phyloP scores from a whole-genome alignment of 352 stramenopile genomes.

The Phytophthora podocarpi region DNA sequence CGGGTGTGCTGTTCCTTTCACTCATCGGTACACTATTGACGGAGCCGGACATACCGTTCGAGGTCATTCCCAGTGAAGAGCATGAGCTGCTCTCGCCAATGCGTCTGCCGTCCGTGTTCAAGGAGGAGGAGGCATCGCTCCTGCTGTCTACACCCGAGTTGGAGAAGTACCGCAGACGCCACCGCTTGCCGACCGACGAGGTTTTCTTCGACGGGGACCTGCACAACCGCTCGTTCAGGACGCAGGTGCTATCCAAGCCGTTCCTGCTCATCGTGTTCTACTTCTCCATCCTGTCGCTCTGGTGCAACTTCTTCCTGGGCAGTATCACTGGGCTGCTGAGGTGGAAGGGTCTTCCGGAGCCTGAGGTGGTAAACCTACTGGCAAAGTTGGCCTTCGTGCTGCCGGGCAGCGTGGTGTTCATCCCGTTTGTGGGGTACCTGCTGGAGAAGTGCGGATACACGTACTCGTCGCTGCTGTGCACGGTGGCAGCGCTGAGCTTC shows the following conservation, averaged over 20 bases:
- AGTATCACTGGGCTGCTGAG: constrained; percentile 64
- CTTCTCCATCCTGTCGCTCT: constrained; percentile 78
- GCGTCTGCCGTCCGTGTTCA: constrained; percentile 59
- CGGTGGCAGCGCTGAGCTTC: constrained; percentile 46
- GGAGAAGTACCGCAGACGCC: constrained; percentile 37
- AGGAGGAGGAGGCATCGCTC: constrained; percentile 55
- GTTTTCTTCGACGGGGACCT: constrained; percentile 49
- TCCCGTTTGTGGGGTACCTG: constrained; percentile 71
- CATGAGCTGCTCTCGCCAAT: constrained; percentile 65
- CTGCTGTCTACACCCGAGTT: constrained; percentile 59
- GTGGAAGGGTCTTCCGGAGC: constrained; percentile 51
- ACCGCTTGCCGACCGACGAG: constrained; percentile 31
- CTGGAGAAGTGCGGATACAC: constrained; percentile 78
- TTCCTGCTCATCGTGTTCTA: constrained; percentile 79
- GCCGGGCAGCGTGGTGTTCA: constrained; percentile 73
- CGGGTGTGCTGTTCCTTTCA: constrained; percentile 50
- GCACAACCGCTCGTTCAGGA: constrained; percentile 63
- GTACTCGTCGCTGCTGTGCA: constrained; percentile 54
- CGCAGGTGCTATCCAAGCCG: constrained; percentile 60
- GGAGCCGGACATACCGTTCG: constrained; percentile 63
- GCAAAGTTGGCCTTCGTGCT: constrained; percentile 64
- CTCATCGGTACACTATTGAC: constrained; percentile 57
- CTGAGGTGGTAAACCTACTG: constrained; percentile 46
- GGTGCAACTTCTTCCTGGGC: constrained; percentile 87
- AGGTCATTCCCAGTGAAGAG: constrained; percentile 25